phyloP scores from a whole-genome alignment of 345 rosid species.

The Eucalyptus pauciflora region DNA sequence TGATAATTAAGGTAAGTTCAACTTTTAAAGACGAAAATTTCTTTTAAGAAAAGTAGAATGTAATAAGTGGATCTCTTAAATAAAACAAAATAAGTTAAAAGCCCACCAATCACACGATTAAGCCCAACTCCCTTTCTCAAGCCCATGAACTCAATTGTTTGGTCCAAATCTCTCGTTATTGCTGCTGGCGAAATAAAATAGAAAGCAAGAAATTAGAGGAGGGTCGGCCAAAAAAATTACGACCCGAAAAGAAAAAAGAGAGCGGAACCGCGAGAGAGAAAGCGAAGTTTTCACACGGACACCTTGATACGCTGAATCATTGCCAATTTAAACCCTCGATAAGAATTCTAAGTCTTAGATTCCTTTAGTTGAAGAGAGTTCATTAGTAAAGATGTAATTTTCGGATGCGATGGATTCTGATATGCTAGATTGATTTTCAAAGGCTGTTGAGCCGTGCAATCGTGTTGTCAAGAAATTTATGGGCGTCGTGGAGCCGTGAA shows the following conservation, averaged over 20 bases:
- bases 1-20: background rate
- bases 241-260: background rate
- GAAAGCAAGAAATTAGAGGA: background rate
- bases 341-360: background rate
- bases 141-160: background rate
- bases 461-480: background rate
- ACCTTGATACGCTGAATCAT: no score
- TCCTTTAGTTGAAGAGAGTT: background rate
- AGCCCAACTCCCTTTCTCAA: background rate
- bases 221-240: background rate
- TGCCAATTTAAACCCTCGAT: background rate
- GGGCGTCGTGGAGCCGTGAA: fast-evolving
- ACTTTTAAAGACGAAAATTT: background rate
- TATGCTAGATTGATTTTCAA: background rate
- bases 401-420: background rate
- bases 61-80: background rate
- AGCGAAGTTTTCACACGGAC: no score
- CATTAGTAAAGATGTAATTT: background rate
- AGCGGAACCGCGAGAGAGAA: background rate
- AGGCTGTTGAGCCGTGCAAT: background rate
- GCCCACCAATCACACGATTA: background rate
- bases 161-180: background rate
- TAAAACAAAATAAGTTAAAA: background rate
- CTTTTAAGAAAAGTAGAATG: background rate
- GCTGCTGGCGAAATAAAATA: background rate